Percentiles rank a stretch among this genome's conserved stretches.
Evolutionary conservation across 495 filamentous ascomycete genomes (phyloP).

Genomic region (Terfezia claveryi): DNA sequence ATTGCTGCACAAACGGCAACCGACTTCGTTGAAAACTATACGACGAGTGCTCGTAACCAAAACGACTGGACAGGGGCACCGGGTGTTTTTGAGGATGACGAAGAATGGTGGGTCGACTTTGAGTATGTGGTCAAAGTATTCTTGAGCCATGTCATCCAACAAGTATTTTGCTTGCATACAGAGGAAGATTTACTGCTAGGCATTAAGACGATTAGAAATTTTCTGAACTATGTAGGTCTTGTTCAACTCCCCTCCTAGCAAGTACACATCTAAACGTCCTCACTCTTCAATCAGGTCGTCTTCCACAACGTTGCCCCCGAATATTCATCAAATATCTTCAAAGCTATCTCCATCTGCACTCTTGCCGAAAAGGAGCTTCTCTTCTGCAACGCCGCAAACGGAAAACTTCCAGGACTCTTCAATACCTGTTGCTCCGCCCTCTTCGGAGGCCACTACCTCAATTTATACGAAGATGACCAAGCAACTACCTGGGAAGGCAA

Average conservation of each 20-base stretch:
- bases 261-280: background rate
- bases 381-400: conserved; percentile 27
- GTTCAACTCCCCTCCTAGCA: background rate
- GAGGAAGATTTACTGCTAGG: conserved; percentile 29
- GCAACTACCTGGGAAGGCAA: conserved; percentile 10
- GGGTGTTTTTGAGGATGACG: conserved; percentile 18
- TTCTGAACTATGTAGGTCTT: conserved; percentile 47
- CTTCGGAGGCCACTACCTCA: conserved; percentile 19
- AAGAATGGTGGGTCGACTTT: conserved; percentile 56
- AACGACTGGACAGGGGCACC: conserved; percentile 22
- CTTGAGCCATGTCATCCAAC: conserved; percentile 30
- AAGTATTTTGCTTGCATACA: conserved; percentile 19
- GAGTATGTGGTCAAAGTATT: conserved; percentile 53
- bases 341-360: conserved; percentile 45
- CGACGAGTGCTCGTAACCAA: background rate
- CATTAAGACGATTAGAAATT: conserved; percentile 51
- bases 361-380: conserved; percentile 43
- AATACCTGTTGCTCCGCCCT: conserved; percentile 29
- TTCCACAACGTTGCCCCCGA: conserved; percentile 73
- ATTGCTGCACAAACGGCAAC: conserved; percentile 39
- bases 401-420: conserved; percentile 47
- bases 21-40: conserved; percentile 27
- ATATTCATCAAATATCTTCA: conserved; percentile 39
- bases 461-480: conserved; percentile 22
- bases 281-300: conserved; percentile 25